Evolutionary conservation across 139 green algal genomes (phyloP).

Genomic region (Volvox reticuliferus): DNA sequence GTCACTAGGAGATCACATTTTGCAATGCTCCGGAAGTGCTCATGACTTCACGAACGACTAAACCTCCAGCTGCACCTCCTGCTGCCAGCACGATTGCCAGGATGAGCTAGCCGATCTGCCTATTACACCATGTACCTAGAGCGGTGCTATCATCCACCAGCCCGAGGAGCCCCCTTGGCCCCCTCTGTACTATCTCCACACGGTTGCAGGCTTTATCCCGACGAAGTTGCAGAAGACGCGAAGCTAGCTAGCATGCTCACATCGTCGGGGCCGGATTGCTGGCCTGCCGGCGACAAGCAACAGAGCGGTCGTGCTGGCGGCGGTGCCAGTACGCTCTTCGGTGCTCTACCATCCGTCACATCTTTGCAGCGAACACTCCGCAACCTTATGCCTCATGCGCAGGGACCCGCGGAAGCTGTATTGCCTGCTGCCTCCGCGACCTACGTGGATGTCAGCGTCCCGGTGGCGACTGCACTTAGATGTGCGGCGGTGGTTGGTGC

Average conservation of each 20-base stretch:
- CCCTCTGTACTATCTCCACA: too few relatives aligned
- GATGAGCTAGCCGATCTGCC: too few relatives aligned
- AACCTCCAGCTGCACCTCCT: too few relatives aligned
- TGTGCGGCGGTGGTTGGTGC: neutral
- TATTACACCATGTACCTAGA: too few relatives aligned
- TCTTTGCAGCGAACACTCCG: neutral
- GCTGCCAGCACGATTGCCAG: too few relatives aligned
- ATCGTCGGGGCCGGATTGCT: neutral
- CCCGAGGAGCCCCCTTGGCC: too few relatives aligned
- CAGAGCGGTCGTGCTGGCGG: neutral
- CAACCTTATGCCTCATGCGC: neutral
- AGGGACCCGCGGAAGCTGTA: neutral
- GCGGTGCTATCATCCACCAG: too few relatives aligned
- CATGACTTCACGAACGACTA: too few relatives aligned
- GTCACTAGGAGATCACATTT: too few relatives aligned
- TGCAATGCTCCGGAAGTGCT: too few relatives aligned
- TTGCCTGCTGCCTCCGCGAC: neutral
- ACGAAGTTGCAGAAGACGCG: neutral
- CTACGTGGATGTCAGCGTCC: neutral
- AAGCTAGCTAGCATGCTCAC: neutral
- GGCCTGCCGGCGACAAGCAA: neutral
- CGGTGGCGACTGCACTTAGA: neutral
- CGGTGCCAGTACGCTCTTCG: neutral
- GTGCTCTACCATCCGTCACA: neutral
- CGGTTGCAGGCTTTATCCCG: conserved; percentile 12